Conservation (phyloP, 2,329 filamentous ascomycete genomes). For the Diaporthe vaccinii region DNA sequence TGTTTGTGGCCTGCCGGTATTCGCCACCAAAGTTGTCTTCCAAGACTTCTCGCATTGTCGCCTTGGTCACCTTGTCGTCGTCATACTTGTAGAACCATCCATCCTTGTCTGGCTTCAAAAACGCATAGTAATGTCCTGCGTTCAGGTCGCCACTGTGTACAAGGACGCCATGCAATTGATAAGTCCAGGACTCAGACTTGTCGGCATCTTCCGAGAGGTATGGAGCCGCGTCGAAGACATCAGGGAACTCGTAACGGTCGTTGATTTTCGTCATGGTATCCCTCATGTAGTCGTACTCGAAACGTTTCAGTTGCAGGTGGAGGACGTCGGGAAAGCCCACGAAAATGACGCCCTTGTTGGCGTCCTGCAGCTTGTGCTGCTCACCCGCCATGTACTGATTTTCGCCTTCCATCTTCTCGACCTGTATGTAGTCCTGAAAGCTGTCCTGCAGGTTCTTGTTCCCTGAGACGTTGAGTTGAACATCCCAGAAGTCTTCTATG, state of each 20-base stretch:
- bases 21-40: conserved; percentile 98
- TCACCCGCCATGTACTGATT: conserved; percentile 98
- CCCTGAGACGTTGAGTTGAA: conserved; percentile 95
- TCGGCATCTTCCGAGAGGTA: conserved; percentile 91
- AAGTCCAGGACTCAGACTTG: conserved; percentile 88
- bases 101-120: conserved; percentile 92
- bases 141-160: conserved; percentile 98
- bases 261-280: conserved; percentile 99
- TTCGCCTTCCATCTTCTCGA: conserved; percentile 96
- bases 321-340: conserved; percentile 94
- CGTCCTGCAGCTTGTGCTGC: conserved; percentile 92
- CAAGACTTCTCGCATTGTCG: conserved; percentile 89
- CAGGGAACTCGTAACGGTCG: conserved; percentile 90
- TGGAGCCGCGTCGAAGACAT: conserved; percentile 84
- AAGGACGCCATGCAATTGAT: conserved; percentile 93
- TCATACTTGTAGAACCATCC: conserved; percentile 98
- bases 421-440: conserved; percentile 95
- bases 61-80: conserved; percentile 96
- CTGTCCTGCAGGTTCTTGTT: conserved; percentile 95
- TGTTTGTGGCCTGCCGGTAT: conserved; percentile 69
- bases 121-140: conserved; percentile 98
- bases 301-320: conserved; percentile 95
- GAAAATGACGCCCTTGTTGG: conserved; percentile 98
- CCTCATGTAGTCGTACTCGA: conserved; percentile 96
- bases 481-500: conserved; percentile 98